A percentile compares a stretch with the other conserved stretches of the same genome.
These are phyloP conservation scores for Tetrahymena thermophila DNA, from an alignment of 73 alveolate genomes.

Conservation along the genomic window DNA sequence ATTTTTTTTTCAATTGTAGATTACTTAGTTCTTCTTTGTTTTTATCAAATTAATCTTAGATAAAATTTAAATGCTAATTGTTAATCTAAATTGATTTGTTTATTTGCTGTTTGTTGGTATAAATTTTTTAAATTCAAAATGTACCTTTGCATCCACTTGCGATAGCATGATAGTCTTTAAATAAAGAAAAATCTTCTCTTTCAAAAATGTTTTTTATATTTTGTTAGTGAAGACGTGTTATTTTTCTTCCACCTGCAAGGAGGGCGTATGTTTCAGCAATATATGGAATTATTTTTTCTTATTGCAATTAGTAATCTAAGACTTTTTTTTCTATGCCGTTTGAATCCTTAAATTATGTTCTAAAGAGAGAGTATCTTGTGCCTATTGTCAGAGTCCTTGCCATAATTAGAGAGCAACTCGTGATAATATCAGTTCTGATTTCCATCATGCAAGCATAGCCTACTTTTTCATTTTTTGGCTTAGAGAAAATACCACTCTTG, in stretches of 20 bases:
- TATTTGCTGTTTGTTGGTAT: too few relatives aligned
- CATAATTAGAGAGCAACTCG: conserved; percentile 16
- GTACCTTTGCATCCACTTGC: conserved; percentile 48
- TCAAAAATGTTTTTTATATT: conserved; percentile 49
- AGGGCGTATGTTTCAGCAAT: conserved; percentile 58
- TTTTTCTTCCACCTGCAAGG: conserved; percentile 42
- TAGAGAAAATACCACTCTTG: conserved; percentile 60
- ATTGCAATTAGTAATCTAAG: conserved; percentile 68
- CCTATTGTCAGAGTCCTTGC: conserved; percentile 53
- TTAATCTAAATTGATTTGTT: background rate
- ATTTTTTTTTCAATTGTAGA: background rate
- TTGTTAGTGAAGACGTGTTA: conserved; percentile 41
- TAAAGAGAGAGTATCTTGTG: conserved; percentile 62
- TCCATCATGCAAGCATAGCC: conserved; percentile 73
- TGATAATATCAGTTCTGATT: conserved; percentile 48
- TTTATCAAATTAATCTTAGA: background rate
- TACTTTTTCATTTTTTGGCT: conserved; percentile 61
- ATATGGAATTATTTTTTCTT: conserved; percentile 48
- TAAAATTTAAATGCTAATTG: background rate
- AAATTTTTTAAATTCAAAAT: too few relatives aligned
- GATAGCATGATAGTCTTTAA: conserved; percentile 62
- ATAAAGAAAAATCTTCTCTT: conserved; percentile 50
- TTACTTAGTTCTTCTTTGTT: background rate
- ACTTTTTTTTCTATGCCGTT: conserved; percentile 51
- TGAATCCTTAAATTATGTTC: conserved; percentile 62